Percentiles rank a stretch among this genome's conserved stretches.
Conservation (phyloP, 2,329 filamentous ascomycete genomes). For the Fusarium sambucinum region DNA sequence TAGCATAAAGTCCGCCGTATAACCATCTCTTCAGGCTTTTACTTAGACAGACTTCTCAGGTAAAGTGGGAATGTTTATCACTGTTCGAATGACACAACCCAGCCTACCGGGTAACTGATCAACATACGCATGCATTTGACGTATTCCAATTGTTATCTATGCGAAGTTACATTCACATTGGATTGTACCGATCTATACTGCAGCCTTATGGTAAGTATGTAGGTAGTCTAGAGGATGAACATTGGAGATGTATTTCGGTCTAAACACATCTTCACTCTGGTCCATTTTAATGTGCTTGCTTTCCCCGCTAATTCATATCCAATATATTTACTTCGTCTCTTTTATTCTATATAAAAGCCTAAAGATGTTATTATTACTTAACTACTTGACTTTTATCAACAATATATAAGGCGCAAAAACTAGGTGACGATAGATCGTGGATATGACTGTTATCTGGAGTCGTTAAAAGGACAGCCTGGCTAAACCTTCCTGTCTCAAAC, state of each 20-base stretch:
- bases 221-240: too few relatives aligned
- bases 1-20: background rate
- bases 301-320: too few relatives aligned
- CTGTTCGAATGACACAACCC: background rate
- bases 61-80: accelerated
- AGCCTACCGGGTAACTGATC: background rate
- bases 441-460: background rate
- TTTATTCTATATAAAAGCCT: accelerated
- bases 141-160: background rate
- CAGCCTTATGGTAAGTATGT: background rate
- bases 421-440: too few relatives aligned
- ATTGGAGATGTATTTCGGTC: too few relatives aligned
- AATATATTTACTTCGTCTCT: too few relatives aligned
- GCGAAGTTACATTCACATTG: background rate
- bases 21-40: background rate
- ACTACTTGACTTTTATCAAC: too few relatives aligned
- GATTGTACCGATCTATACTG: accelerated
- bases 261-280: too few relatives aligned
- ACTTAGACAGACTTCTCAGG: background rate
- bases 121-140: background rate
- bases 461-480: background rate
- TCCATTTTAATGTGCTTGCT: too few relatives aligned
- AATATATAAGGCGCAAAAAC: too few relatives aligned
- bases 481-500: background rate
- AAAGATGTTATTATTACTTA: background rate